phyloP scores from a whole-genome alignment of 805 yeast genomes.

The Cyberlindnera samutprakarnensis region DNA sequence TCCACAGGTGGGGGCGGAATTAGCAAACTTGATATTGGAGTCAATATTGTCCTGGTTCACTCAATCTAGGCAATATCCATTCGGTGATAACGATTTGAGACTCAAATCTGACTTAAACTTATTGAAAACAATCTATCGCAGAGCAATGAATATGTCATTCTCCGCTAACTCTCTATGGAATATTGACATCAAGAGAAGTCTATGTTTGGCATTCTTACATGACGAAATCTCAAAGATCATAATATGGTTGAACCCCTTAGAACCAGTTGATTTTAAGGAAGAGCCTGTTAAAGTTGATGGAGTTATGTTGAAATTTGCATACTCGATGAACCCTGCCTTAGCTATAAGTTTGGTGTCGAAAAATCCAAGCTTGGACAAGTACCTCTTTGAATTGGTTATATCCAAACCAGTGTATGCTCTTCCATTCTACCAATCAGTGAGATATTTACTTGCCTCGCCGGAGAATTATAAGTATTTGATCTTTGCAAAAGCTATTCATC shows the following conservation, averaged over 20 bases:
- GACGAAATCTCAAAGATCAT: conserved; percentile 68
- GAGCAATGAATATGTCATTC: conserved; percentile 7
- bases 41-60: conserved; percentile 79
- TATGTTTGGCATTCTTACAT: conserved; percentile 57
- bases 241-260: conserved; percentile 60
- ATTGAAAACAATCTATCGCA: conserved; percentile 41
- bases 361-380: conserved; percentile 32
- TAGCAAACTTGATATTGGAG: conserved; percentile 44
- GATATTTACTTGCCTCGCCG: conserved; percentile 33
- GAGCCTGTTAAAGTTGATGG: conserved; percentile 29
- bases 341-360: conserved; percentile 67
- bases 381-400: conserved; percentile 37
- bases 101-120: conserved; percentile 61
- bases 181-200: conserved; percentile 38
- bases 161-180: conserved; percentile 9
- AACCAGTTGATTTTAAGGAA: conserved; percentile 21
- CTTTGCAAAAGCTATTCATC: conserved; percentile 49
- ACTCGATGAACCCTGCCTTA: conserved; percentile 57
- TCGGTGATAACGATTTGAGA: conserved; percentile 72
- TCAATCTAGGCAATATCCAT: conserved; percentile 59
- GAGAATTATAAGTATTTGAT: conserved; percentile 14
- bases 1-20: conserved; percentile 34
- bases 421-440: conserved; percentile 50
- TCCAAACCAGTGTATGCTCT: conserved; percentile 54
- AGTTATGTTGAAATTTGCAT: conserved; percentile 46